Base-by-base conservation (phyloP, 208 protist genomes). In the Leishmania tropica region DNA sequence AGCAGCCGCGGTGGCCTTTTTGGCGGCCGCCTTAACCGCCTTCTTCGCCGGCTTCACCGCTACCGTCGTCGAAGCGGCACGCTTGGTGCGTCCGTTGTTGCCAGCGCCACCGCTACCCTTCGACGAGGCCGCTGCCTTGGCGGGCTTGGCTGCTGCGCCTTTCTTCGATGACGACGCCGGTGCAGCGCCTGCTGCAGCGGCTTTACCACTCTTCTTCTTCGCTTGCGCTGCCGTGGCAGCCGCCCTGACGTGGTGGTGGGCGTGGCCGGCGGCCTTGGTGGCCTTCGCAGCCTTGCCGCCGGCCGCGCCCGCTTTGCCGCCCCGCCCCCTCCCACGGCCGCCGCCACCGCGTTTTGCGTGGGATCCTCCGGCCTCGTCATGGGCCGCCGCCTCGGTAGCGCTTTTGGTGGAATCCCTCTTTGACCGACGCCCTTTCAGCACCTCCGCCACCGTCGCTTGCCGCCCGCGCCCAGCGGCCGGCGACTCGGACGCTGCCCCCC, bases 1-100 rank as follows among this genome's bases (percentile, higher is more conserved):
- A 24, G 86, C 78, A 19, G 79, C 75, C 15, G 85, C 11, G 13
- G 76, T 48, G 21, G 21, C 47, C 82, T 85, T 87, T 73, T 87
- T 86, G 31, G 83, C 79, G 8, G 72, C 80, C 76, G 86, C 81
- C 79, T 94, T 94, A 51, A 81, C 71, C 24, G 78, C 40, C 75
- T 86, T 90, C 62, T 82, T 82, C n/a, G 80, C 78, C 11, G 82
- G 53, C 78, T 87, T 87, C 78, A 82, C 83, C 54, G 71, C 70
- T 19, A 73, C 71, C 15, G 76, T 64, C 51, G 84, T 28, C 6
- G 80, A 47, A 48, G 64, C 79, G 24, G 80, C 53, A 48, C 78
- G 78, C 81, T 81, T 85, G 47, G 60, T 72, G 1, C 76, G 81
- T n/a, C 77, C 73, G 76, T 77, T 53, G 45, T 54, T 37, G 80